Percentiles rank a stretch among this genome's conserved stretches.
Evolutionary conservation across 495 filamentous ascomycete species (phyloP).

Genomic region (Xylaria flabelliformis): DNA sequence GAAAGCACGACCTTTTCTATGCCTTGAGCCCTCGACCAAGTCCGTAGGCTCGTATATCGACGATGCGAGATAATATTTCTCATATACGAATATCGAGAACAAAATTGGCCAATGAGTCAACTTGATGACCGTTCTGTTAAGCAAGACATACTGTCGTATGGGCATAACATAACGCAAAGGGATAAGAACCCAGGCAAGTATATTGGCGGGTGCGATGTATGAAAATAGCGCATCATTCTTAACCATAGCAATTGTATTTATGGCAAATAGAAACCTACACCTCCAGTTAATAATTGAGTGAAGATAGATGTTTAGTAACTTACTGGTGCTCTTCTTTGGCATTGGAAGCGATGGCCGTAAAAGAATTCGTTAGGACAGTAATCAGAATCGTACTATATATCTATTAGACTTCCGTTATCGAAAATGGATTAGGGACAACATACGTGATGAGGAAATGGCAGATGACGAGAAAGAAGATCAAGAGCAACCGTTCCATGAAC

Average conservation of each 20-base stretch:
- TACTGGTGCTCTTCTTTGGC: conserved; percentile 88
- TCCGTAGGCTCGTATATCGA: conserved; percentile 78
- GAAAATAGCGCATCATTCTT: conserved; percentile 94
- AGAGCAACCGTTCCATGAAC: conserved; percentile 71
- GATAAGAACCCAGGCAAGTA: conserved; percentile 84
- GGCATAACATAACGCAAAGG: conserved; percentile 80
- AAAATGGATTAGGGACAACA: conserved; percentile 27
- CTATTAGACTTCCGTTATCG: conserved; percentile 28
- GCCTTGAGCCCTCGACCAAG: conserved; percentile 59
- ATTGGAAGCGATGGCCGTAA: conserved; percentile 92
- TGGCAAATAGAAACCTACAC: conserved; percentile 80
- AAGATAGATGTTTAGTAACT: conserved; percentile 19
- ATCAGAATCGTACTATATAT: conserved; percentile 75
- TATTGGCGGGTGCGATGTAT: conserved; percentile 87
- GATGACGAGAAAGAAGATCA: conserved; percentile 86
- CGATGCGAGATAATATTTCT: conserved; percentile 73
- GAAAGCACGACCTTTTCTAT: conserved; percentile 48
- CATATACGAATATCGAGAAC: conserved; percentile 84
- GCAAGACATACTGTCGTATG: conserved; percentile 75
- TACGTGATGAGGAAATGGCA: conserved; percentile 91
- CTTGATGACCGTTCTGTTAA: conserved; percentile 90
- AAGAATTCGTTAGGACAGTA: conserved; percentile 90
- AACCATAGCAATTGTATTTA: conserved; percentile 95
- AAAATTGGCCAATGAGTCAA: conserved; percentile 86
- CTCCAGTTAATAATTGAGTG: neutral